These are phyloP conservation scores for Aspergillus affinis DNA, from an alignment of 495 filamentous ascomycete genomes.

Conservation along the genomic window DNA sequence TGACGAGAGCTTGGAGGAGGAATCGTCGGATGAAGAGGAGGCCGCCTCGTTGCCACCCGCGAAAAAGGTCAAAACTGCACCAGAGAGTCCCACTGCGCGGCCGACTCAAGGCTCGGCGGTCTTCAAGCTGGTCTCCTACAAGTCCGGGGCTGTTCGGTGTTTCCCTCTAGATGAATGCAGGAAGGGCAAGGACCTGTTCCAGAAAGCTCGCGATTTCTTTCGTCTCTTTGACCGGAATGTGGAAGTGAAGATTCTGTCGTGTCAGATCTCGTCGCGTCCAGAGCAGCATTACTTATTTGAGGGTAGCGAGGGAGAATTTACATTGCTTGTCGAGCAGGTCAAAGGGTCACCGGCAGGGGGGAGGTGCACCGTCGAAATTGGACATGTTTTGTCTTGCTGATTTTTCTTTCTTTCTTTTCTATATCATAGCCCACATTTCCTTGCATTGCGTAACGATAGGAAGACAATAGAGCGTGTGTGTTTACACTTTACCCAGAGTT, in stretches of 20 bases:
- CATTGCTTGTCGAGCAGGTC: conserved; percentile 21
- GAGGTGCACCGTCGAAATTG: conserved; percentile 13
- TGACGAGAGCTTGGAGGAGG: not conserved
- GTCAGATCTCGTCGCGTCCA: conserved; percentile 19
- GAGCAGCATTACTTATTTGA: conserved; percentile 21
- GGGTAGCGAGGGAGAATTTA: conserved; percentile 25
- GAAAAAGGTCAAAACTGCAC: not conserved
- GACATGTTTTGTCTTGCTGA: conserved; percentile 5
- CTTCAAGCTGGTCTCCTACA: conserved; percentile 14
- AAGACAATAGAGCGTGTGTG: too few species aligned
- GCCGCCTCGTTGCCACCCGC: not conserved
- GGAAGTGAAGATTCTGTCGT: conserved; percentile 15
- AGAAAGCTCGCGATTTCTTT: conserved; percentile 25
- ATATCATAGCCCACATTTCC: too few species aligned
- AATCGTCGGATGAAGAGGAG: conserved; percentile 1
- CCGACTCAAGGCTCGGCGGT: not conserved
- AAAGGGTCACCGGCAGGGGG: conserved; percentile 4
- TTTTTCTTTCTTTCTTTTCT: not conserved
- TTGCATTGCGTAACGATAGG: too few species aligned
- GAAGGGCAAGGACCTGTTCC: conserved; percentile 18
- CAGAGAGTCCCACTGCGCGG: not conserved
- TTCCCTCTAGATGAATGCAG: conserved; percentile 20
- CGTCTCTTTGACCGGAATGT: conserved; percentile 6
- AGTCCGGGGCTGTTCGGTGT: conserved; percentile 10
- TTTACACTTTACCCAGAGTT: not conserved